Conservation (phyloP, 2,329 filamentous ascomycete genomes). For the Cephalotrichum gorgonifer region DNA sequence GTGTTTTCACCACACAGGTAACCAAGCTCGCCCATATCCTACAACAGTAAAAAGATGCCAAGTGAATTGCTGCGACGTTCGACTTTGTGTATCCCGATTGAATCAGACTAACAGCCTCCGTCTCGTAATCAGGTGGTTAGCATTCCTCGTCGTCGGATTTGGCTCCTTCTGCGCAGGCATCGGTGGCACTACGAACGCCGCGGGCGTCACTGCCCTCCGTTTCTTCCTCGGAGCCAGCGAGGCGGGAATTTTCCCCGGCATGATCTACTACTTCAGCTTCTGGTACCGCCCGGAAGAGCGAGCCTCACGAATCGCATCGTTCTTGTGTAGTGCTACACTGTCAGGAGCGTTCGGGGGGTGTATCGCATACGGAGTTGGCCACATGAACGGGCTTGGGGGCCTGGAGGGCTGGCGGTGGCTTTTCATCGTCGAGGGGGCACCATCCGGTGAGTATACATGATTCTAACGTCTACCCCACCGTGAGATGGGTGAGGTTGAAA, state of each 20-base stretch:
- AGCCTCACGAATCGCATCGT: conserved; percentile 37
- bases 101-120: conserved; percentile 33
- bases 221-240: conserved; percentile 45
- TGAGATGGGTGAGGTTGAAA: no score
- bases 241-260: conserved; percentile 47
- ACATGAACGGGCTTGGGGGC: conserved; percentile 42
- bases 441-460: background rate
- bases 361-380: conserved; percentile 36
- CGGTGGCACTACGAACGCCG: conserved; percentile 18
- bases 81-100: background rate
- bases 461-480: background rate
- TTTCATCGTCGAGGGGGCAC: conserved; percentile 55
- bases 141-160: conserved; percentile 31
- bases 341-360: conserved; percentile 53
- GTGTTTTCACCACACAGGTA: conserved; percentile 8
- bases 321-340: conserved; percentile 60
- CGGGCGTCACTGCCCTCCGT: conserved; percentile 17
- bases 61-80: background rate
- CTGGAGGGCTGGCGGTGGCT: conserved; percentile 41
- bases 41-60: background rate
- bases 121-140: conserved; percentile 44
- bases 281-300: conserved; percentile 42
- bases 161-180: conserved; percentile 29
- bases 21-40: background rate
- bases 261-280: conserved; percentile 50